Base-by-base conservation (phyloP, 2,329 filamentous ascomycete genomes). In the Cladosporium sp. region DNA sequence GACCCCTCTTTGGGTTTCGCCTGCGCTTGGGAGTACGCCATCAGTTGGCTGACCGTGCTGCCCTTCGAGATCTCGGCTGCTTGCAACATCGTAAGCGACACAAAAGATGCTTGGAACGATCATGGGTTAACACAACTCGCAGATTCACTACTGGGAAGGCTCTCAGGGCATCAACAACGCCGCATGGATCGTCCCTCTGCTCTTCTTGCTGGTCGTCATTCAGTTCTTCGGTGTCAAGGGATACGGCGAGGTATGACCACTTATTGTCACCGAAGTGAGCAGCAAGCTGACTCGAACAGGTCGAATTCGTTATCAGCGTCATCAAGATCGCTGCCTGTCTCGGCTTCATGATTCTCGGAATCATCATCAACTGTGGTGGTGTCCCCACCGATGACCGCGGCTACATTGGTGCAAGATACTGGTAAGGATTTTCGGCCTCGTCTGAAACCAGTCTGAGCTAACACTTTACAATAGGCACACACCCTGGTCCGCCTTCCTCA, bases 161-260 rank as follows among this genome's bases (percentile, higher is more conserved):
- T 28, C 62, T 7, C 40, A 59, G 6, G 56, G 61, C 46, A 78
- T 92, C 64, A 85, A 87, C 40, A 88, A 88, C 69, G 88, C 89
- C 63, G 89, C 91, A 33, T 97, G 91, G 80, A 91, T 97, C 29
- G 86, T 91, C 52, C 81, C 97, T 52, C 97, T 97, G 77, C 86
- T 95, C 65, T 67, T 88, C n/a, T 72, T 89, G 63, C 93, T 97
- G 70, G 83, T 96, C 56, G 72, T 78, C 37, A 96, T 97, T 79
- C 97, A 97, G 76, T 78, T 96, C 70, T 95, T 94, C 73, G 92
- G 93, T 62, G 90, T 97, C 69, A 67, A 91, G 90, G 72, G 72
- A 44, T 73, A 73, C 55, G 72, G 70, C 18, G 72, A 73, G 64
- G 61, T 72, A 57, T 70, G 72, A 31, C 72, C 72, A 61, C 70